Conservation (phyloP, 176 grass and related monocot genomes). For the Carex pumila region DNA sequence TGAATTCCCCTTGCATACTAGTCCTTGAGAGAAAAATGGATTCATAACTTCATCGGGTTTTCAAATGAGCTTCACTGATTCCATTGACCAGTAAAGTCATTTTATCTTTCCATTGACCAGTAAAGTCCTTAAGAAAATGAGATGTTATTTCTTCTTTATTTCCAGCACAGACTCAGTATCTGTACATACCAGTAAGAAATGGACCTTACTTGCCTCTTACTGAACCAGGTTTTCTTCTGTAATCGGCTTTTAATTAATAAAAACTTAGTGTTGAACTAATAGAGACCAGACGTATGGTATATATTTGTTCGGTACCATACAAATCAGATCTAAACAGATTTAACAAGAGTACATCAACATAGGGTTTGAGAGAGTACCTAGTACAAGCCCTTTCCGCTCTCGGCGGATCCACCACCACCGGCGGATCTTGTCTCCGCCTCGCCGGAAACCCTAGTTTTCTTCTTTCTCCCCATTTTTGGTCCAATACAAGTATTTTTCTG, state of each 20-base stretch:
- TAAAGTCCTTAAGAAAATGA: background rate
- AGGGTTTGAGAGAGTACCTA: conserved; percentile 53
- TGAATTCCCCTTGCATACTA: background rate
- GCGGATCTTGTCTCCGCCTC: conserved; percentile 11
- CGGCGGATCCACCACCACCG: background rate
- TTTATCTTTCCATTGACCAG: no score
- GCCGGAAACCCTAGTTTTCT: conserved; percentile 44
- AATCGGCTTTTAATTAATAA: background rate
- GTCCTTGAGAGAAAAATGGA: background rate
- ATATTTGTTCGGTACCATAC: background rate
- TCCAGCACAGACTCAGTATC: background rate
- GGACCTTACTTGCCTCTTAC: background rate
- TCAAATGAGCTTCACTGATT: no score
- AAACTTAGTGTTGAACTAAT: background rate
- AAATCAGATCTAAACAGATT: background rate
- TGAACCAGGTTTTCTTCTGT: background rate
- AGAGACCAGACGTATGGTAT: background rate
- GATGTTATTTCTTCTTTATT: background rate
- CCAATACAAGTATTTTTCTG: background rate
- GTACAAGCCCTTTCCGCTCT: conserved; percentile 49
- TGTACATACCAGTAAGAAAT: background rate
- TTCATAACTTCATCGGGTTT: background rate
- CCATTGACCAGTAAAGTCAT: no score
- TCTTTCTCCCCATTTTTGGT: conserved; percentile 36
- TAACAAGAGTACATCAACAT: background rate